Percentiles rank a stretch among this genome's conserved stretches.
These are phyloP conservation scores for Pestalotiopsis sp. DNA, from an alignment of 2,329 filamentous ascomycete genomes.

Conservation along the genomic window DNA sequence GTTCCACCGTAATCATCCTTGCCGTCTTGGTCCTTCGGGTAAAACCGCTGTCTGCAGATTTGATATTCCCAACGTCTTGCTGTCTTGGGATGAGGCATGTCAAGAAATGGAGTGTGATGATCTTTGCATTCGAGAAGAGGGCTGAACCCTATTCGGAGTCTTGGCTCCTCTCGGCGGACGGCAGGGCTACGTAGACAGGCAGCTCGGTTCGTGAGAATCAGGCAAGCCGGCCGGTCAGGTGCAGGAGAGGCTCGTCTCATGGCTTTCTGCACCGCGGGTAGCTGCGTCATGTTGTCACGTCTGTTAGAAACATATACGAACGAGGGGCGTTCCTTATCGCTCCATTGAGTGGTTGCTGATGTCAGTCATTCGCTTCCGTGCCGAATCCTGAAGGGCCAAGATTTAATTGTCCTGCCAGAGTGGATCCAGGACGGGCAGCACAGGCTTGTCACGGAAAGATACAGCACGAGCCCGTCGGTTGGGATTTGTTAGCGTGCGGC, in stretches of 20 bases:
- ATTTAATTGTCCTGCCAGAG: background rate
- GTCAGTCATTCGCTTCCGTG: background rate
- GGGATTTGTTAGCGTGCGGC: background rate
- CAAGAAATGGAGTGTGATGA: background rate
- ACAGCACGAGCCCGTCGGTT: conserved; percentile 4
- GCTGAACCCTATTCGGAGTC: background rate
- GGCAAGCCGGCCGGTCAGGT: background rate
- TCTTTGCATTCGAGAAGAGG: background rate
- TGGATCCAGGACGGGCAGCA: background rate
- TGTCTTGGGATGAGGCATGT: background rate
- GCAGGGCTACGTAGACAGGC: background rate
- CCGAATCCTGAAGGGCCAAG: background rate
- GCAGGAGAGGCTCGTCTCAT: background rate
- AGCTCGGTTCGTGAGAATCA: background rate
- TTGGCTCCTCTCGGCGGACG: background rate
- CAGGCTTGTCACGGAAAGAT: conserved; percentile 10
- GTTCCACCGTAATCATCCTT: background rate
- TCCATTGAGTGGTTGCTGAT: background rate
- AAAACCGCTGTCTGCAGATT: background rate
- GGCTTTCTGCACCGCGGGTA: background rate
- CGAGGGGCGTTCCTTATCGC: background rate
- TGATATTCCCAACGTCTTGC: background rate
- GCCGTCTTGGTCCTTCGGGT: background rate
- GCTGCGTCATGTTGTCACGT: background rate
- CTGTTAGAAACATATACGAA: background rate